Base-by-base conservation (phyloP, 495 filamentous ascomycete species). In the Aspergillus diversus region DNA sequence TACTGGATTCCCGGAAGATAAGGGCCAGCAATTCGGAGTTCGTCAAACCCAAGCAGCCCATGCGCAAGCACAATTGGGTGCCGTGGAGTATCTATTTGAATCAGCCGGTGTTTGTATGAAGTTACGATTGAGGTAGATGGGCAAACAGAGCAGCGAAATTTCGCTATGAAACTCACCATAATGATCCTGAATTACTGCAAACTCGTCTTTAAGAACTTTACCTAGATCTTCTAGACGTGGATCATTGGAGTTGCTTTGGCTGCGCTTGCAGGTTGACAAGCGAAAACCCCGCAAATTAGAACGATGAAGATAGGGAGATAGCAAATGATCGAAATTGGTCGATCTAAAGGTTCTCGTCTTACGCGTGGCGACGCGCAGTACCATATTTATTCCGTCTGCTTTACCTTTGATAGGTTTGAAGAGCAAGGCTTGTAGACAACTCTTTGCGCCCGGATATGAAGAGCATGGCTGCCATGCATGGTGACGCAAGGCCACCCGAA, bases 1-100 rank as follows among this genome's bases (percentile, higher is more conserved):
- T 98, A 98, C 42, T 90, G 86, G 27, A 98, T 86, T 4, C 88
- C 84, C 0, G 92, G 93, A 3, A 97, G 74, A 61, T 83, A 83
- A 47, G 77, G 79, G 12, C 92, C 90, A 8, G 86, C 89, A 5
- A 96, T 75, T 34, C 81, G 87, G 53, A 97, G 78, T 72, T 97
- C 89, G 60, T 92, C 88, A 74, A 99, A 99, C 39, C 94, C 94
- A 42, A 99, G 78, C 34, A 99, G 82, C 46, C 94, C 94, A 78
- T 99, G 94, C 7, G 93, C 92, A 7, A 96, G 87, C 46, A 95
- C 87, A 39, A 96, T 84, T 11, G 90, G 90, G 66, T 93, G 68
- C 71, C 88, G 87, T 13, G 89, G 87, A 3, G 83, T 79, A 66
- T 78, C 85, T 89, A 50, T 15, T 32, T 54, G 7, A 12, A 37